phyloP scores from a whole-genome alignment of 2,329 filamentous ascomycete genomes.

The Chalaropsis ovoidea region DNA sequence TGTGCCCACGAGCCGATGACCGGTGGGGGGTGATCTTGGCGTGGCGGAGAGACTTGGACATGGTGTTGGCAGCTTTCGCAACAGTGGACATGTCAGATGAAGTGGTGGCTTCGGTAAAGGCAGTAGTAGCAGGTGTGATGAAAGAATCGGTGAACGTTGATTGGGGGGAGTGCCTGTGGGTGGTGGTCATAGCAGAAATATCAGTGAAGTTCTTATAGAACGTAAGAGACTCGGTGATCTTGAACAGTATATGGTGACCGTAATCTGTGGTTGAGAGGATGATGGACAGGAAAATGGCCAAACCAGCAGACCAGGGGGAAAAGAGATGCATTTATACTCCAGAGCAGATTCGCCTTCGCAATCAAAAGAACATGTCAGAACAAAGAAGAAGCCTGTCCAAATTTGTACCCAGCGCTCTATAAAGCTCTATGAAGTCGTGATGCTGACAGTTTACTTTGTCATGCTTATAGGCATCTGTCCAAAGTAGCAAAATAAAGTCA shows the following conservation, averaged over 20 bases:
- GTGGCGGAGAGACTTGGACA: conserved; percentile 54
- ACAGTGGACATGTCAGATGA: conserved; percentile 32
- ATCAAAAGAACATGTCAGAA: neutral
- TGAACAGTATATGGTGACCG: conserved; percentile 21
- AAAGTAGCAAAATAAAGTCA: neutral
- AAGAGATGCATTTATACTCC: conserved; percentile 36
- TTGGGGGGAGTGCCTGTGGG: conserved; percentile 23
- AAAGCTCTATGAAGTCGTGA: neutral
- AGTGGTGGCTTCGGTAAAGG: conserved; percentile 17
- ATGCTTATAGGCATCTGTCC: conserved; percentile 9
- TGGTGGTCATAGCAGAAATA: conserved; percentile 25
- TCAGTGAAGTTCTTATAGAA: neutral
- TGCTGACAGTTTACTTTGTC: conserved; percentile 14
- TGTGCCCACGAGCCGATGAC: conserved; percentile 62
- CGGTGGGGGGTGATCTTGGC: conserved; percentile 66
- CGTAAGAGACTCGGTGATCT: conserved; percentile 28
- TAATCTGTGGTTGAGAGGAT: conserved; percentile 31
- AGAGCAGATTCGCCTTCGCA: neutral
- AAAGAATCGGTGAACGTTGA: conserved; percentile 23
- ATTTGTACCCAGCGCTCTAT: neutral
- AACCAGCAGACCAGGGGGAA: conserved; percentile 32
- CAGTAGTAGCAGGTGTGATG: conserved; percentile 21
- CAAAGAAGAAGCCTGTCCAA: neutral
- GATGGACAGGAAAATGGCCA: conserved; percentile 35
- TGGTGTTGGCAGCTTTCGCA: conserved; percentile 38